Percentiles rank a stretch among this genome's conserved stretches.
Evolutionary conservation across 2,329 filamentous ascomycete species (phyloP).

Genomic region (Elsinoe ampelina): DNA sequence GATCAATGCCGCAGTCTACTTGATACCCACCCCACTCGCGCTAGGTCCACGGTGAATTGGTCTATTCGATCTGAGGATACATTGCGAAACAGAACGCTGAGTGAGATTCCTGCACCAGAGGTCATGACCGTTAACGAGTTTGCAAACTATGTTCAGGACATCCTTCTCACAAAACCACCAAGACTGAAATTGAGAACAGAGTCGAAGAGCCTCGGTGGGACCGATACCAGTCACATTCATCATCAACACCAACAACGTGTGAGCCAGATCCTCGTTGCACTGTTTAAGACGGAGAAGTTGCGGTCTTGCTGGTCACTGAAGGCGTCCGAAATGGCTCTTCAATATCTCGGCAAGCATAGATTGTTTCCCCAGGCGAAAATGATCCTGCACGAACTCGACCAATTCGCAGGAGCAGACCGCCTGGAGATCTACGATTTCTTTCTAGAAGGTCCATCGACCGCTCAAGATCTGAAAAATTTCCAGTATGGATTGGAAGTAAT

Average conservation of each 20-base stretch:
- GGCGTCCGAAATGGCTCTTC: constrained; percentile 18
- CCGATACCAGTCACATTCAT: not conserved
- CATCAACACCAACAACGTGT: constrained; percentile 17
- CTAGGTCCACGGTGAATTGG: no score
- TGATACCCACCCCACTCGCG: no score
- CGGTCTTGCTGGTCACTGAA: constrained; percentile 16
- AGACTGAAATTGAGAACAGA: not conserved
- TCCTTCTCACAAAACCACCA: not conserved
- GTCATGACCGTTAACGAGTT: constrained; percentile 12
- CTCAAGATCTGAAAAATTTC: constrained; percentile 23
- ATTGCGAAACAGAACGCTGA: not conserved
- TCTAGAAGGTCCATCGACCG: constrained; percentile 19
- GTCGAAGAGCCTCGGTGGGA: no score
- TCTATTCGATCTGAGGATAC: no score
- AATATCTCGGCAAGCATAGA: constrained; percentile 19
- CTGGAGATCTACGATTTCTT: constrained; percentile 19
- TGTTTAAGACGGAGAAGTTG: constrained; percentile 16
- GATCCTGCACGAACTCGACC: constrained; percentile 14
- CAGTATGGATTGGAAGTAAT: constrained; percentile 21
- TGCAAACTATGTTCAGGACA: constrained; percentile 11
- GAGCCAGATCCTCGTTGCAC: constrained; percentile 15
- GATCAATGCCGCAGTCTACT: not conserved
- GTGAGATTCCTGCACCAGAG: not conserved
- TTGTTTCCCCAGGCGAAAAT: constrained; percentile 17
- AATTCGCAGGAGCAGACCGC: constrained; percentile 10